Percentiles rank a stretch among this genome's conserved stretches.
Evolutionary conservation across 805 yeast genomes (phyloP).

Genomic region (Suhomyces sp.): DNA sequence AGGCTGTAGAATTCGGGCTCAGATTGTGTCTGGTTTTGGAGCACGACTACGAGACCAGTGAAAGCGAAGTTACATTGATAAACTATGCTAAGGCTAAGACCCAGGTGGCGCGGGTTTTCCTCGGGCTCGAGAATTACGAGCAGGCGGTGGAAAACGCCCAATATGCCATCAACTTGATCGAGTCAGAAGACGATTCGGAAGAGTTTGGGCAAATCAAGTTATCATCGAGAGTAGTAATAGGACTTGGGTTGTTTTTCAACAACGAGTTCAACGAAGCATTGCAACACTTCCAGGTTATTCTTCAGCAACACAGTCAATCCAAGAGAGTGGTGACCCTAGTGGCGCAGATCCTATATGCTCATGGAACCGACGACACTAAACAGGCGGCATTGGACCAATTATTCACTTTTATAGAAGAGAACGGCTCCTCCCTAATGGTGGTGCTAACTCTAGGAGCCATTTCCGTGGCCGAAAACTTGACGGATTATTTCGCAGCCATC

Average conservation of each 20-base stretch:
- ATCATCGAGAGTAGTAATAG: slow-evolving; percentile 69
- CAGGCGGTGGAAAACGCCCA: slow-evolving; percentile 62
- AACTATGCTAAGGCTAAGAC: slow-evolving; percentile 60
- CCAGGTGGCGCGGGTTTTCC: slow-evolving; percentile 66
- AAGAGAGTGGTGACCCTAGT: slow-evolving; percentile 68
- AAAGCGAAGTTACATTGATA: slow-evolving; percentile 43
- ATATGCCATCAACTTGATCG: slow-evolving; percentile 49
- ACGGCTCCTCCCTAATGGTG: slow-evolving; percentile 65
- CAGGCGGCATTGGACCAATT: slow-evolving; percentile 85
- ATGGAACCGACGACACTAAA: slow-evolving; percentile 70
- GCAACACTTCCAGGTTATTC: slow-evolving; percentile 62
- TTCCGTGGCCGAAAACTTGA: slow-evolving; percentile 58
- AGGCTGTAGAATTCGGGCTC: slow-evolving; percentile 49
- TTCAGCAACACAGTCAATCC: slow-evolving; percentile 51
- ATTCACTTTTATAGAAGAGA: slow-evolving; percentile 56
- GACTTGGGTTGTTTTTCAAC: slow-evolving; percentile 64
- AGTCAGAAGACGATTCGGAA: slow-evolving; percentile 25
- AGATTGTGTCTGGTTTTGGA: slow-evolving; percentile 52
- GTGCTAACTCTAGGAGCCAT: slow-evolving; percentile 80
- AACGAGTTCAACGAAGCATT: slow-evolving; percentile 64
- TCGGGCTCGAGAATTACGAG: slow-evolving; percentile 58
- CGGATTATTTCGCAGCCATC: slow-evolving; percentile 60
- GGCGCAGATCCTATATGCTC: slow-evolving; percentile 76
- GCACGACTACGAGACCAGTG: slow-evolving; percentile 52
- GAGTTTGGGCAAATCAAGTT: slow-evolving; percentile 31